Evolutionary conservation across 2,329 filamentous ascomycete genomes (phyloP).

Genomic region (Ophiocordyceps unilateralis): DNA sequence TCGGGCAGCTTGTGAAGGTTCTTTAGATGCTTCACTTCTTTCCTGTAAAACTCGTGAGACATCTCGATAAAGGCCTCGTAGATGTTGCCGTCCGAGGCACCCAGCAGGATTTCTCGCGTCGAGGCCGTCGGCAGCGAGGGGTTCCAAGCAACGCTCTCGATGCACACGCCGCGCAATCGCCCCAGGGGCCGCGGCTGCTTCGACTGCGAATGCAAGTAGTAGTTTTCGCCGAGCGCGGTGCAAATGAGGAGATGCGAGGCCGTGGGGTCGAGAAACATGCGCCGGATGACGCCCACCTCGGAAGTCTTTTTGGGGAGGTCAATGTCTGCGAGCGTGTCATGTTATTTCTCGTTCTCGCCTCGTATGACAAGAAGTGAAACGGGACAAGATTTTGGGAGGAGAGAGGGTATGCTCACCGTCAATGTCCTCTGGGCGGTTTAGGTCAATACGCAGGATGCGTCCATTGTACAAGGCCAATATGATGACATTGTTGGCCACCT

Average conservation of each 20-base stretch:
- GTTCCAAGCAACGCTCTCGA: conserved; percentile 90
- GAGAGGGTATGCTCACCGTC: conserved; percentile 45
- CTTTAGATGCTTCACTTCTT: conserved; percentile 86
- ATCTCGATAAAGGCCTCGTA: conserved; percentile 94
- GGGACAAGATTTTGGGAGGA: neutral
- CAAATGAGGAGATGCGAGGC: conserved; percentile 87
- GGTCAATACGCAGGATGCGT: conserved; percentile 81
- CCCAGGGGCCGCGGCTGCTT: conserved; percentile 70
- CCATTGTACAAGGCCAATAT: conserved; percentile 83
- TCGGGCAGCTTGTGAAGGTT: conserved; percentile 68
- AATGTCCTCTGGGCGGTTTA: conserved; percentile 87
- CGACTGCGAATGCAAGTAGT: conserved; percentile 92
- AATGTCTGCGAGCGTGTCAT: conserved; percentile 47
- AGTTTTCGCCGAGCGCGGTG: conserved; percentile 86
- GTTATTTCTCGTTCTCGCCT: no score
- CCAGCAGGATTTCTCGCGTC: conserved; percentile 83
- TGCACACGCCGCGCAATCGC: conserved; percentile 66
- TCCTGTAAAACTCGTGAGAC: conserved; percentile 82
- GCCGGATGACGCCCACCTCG: conserved; percentile 80
- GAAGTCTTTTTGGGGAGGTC: conserved; percentile 87
- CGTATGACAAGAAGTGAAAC: no score
- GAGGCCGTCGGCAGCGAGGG: conserved; percentile 83
- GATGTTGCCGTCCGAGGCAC: conserved; percentile 82
- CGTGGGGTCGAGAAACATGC: conserved; percentile 94
- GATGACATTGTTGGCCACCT: conserved; percentile 94